Base-by-base conservation (phyloP, 2,329 filamentous ascomycete species). In the Colletotrichum zoysiae region DNA sequence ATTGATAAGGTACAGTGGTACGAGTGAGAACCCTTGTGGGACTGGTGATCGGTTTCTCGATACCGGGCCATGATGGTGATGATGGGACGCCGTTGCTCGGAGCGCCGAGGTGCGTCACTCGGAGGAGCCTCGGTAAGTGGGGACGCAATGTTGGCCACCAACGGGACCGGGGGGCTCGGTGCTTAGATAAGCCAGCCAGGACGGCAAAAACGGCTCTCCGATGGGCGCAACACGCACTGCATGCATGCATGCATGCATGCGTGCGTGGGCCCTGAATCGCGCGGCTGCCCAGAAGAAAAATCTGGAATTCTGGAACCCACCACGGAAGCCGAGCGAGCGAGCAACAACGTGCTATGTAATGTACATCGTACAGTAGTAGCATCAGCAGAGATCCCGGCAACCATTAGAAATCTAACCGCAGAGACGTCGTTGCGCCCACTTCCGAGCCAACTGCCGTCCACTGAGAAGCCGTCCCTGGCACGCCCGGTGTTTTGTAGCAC, bases 41-140 rank as follows among this genome's bases (percentile, higher is more conserved):
- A 53, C 35, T 64, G 26, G 40, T 4, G 40, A 26, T 56, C 60
- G 59, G 55, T 2, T 33, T 20, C 65, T 65, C 59, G 59, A 71
- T 44, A 64, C 65, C 59, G 70, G 65, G 38, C 33, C 61, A 9
- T 42, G n/a, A 18, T 9, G 30, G 4, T 30, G 30, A 30, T 30
- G 38, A 58, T 58, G 56, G 56, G n/a, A 35, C 12, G 35, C 59
- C 33, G 59, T 48, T 30, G 53, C 30, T 44, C 53, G 67, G 50
- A 48, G 69, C 67, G 56, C 69, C 65, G 69, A 71, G 48, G 46
- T 64, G 62, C 57, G 40, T 56, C 48, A 59, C 55, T 71, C 69
- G 69, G 65, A 30, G 38, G 59, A 71, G 65, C 69, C 69, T 71
- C 69, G 70, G 70, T 18, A 71, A 71, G 65, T 71, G 70, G 59